Evolutionary conservation across 139 green algal genomes (phyloP).

Genomic region (Chlamydomonas applanata): DNA sequence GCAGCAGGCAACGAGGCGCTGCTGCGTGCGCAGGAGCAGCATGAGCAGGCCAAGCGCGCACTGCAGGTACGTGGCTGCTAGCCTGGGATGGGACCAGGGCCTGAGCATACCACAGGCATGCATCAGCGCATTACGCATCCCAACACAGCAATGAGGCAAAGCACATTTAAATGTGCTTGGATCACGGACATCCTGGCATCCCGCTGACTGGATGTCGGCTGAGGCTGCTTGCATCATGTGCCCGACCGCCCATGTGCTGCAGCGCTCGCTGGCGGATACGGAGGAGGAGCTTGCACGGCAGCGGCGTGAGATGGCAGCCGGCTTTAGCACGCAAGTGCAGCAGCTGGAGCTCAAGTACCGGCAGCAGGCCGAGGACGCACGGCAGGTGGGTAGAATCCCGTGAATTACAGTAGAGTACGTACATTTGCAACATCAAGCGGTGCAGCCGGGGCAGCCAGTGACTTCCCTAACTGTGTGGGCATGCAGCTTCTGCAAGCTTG

Average conservation of each 20-base stretch:
- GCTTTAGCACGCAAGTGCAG: conserved; percentile 41
- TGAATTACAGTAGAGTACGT: too few relatives aligned
- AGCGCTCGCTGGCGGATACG: conserved; percentile 40
- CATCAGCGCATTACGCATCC: too few relatives aligned
- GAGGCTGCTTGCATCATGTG: conserved; percentile 7
- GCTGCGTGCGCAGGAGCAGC: conserved; percentile 41
- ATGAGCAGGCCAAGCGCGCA: conserved; percentile 20
- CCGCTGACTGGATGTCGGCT: not conserved
- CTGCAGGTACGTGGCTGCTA: too few relatives aligned
- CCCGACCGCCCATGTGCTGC: too few relatives aligned
- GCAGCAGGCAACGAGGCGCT: conserved; percentile 29
- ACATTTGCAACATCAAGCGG: too few relatives aligned
- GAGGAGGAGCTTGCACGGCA: conserved; percentile 48
- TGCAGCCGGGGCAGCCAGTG: too few relatives aligned
- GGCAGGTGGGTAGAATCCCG: conserved; percentile 25
- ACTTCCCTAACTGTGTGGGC: too few relatives aligned
- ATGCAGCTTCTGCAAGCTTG: not conserved
- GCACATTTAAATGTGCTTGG: not conserved
- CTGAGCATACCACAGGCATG: too few relatives aligned
- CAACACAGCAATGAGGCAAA: not conserved
- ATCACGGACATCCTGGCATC: too few relatives aligned
- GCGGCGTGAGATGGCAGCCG: conserved; percentile 42
- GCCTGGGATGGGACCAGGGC: too few relatives aligned
- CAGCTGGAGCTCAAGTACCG: conserved; percentile 40
- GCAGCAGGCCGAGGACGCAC: conserved; percentile 18